These are phyloP conservation scores for Tricholoma saponaceum DNA, from an alignment of 768 basidiomycete genomes.

Conservation along the genomic window DNA sequence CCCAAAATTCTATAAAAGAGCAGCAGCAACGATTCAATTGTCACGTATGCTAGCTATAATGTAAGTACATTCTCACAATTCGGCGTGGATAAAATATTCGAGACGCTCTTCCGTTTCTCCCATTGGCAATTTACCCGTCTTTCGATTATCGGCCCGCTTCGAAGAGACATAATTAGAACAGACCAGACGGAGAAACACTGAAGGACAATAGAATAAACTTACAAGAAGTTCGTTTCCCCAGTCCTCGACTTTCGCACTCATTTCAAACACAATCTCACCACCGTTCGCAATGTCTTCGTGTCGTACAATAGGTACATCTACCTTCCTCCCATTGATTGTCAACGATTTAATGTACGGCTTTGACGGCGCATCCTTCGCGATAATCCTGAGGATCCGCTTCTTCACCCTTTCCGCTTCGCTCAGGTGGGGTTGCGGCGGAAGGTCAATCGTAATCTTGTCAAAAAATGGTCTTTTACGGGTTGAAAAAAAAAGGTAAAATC, in stretches of 20 bases:
- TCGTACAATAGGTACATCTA: conserved; percentile 44
- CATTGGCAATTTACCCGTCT: neutral
- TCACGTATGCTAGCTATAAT: neutral
- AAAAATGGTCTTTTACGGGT: conserved; percentile 45
- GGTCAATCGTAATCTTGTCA: conserved; percentile 47
- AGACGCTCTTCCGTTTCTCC: neutral
- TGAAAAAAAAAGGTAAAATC: neutral
- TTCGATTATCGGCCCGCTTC: too few species aligned
- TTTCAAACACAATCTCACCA: conserved; percentile 17
- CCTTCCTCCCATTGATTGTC: conserved; percentile 45
- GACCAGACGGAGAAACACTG: too few species aligned
- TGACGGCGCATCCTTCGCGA: conserved; percentile 50
- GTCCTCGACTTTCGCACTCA: conserved; percentile 14
- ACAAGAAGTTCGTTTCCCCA: conserved; percentile 13
- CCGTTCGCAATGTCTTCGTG: conserved; percentile 42
- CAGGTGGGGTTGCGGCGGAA: conserved; percentile 38
- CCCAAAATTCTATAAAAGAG: neutral
- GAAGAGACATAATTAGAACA: too few species aligned
- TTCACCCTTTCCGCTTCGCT: neutral
- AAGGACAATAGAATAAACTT: neutral
- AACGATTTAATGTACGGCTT: conserved; percentile 61
- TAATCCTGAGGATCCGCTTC: conserved; percentile 41
- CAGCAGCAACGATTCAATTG: neutral
- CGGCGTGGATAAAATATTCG: neutral
- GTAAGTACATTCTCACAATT: neutral